Base-by-base conservation (phyloP, 371 early-diverging fungal species). In the Syncephalis fuscata region DNA sequence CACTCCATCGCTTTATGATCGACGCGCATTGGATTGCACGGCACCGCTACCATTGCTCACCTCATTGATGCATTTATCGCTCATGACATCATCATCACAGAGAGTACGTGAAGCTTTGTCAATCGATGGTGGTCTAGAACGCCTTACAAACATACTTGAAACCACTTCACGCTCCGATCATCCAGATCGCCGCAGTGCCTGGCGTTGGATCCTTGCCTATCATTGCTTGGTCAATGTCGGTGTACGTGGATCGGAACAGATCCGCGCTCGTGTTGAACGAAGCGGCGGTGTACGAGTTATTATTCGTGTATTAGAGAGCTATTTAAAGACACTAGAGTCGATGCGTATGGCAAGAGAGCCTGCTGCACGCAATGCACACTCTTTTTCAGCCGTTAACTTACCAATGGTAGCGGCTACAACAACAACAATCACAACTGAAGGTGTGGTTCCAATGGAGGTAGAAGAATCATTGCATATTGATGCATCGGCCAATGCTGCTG, bases 11-110 rank as follows among this genome's bases (percentile, higher is more conserved):
- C 71, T 79, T 46, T 90, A 90, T 64, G 92, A 92, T 67, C 73
- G 89, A 55, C 73, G 89, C 48, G 89, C 91, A 14, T 65, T 92
- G 20, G 86, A 88, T 59, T 85, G 87, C 63, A 82, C 91, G 22
- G 85, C 87, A 52, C 76, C 78, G 40, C 64, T 85, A 52, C 82
- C 91, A 26, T 72, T 92, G 46, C 76, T 85, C 56, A 84, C 80
- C 55, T 87, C 89, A 19, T 72, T 92, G 16, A 82, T 81, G 49
- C 82, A 90, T 66, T 77, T 92, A 32, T 78, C 74, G 39, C 84
- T 85, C 57, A 67, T 89, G 48, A 88, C 88, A 1, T 74, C 78
- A 27, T 78, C 86, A 5, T 82, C 86, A 15, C 79, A 82, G 15
- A 72, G 82, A 32, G 84, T 89, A 17, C 75, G 88, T 48, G 78